Evolutionary conservation across 805 yeast genomes (phyloP).

Genomic region (Starmerella sirachaensis): DNA sequence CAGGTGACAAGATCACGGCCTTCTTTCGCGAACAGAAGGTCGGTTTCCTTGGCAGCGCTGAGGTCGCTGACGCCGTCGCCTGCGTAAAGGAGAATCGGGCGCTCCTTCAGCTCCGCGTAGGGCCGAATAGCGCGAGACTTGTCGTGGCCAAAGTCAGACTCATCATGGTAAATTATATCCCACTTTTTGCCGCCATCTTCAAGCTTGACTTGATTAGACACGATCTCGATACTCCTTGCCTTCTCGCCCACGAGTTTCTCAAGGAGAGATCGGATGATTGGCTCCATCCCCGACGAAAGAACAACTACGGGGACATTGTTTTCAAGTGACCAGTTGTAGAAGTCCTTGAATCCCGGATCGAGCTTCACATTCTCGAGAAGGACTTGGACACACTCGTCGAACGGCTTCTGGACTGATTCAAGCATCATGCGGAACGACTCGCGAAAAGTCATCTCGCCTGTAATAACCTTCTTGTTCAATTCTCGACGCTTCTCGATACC

Average conservation of each 20-base stretch:
- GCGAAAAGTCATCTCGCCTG: conserved; percentile 48
- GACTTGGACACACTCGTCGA: conserved; percentile 64
- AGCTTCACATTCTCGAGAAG: conserved; percentile 55
- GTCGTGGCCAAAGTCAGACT: conserved; percentile 86
- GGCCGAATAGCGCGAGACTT: conserved; percentile 68
- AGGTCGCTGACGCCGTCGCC: conserved; percentile 97
- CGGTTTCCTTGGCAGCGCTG: conserved; percentile 91
- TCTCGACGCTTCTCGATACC: conserved; percentile 56
- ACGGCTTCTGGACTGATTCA: conserved; percentile 61
- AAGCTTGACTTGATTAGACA: conserved; percentile 61
- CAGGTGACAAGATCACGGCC: conserved; percentile 82
- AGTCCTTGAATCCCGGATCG: conserved; percentile 81
- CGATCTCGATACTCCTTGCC: conserved; percentile 57
- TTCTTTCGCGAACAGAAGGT: conserved; percentile 80
- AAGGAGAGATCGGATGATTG: conserved; percentile 71
- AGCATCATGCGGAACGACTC: conserved; percentile 81
- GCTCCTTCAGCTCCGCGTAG: conserved; percentile 29
- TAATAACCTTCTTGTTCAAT: conserved; percentile 60
- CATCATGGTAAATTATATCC: conserved; percentile 79
- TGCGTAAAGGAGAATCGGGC: conserved; percentile 73
- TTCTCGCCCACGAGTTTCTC: conserved; percentile 69
- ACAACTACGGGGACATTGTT: conserved; percentile 63
- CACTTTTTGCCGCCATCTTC: conserved; percentile 46
- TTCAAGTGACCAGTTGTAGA: conserved; percentile 65
- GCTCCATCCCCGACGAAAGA: conserved; percentile 88